Evolutionary conservation across 2,329 filamentous ascomycete species (phyloP).

Genomic region (Aspergillus luchuensis): DNA sequence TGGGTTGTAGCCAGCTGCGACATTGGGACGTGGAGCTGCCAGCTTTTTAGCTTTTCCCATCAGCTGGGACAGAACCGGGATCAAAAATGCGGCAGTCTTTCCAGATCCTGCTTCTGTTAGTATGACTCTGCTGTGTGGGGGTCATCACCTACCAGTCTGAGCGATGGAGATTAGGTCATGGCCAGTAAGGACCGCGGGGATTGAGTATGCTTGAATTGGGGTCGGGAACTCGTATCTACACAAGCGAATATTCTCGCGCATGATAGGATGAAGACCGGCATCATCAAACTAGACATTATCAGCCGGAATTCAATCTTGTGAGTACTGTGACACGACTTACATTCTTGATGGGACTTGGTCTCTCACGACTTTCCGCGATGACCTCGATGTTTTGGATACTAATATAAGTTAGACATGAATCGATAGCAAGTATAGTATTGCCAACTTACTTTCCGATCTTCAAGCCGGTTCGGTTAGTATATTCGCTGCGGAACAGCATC

Average conservation of each 20-base stretch:
- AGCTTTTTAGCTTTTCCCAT: slow-evolving; percentile 96
- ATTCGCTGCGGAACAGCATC: slow-evolving; percentile 67
- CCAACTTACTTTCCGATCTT: slow-evolving; percentile 63
- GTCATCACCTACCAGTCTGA: slow-evolving; percentile 75
- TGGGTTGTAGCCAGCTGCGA: slow-evolving; percentile 55
- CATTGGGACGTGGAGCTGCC: slow-evolving; percentile 71
- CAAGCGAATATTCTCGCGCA: slow-evolving; percentile 75
- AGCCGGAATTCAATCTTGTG: slow-evolving; percentile 4
- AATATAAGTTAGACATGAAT: slow-evolving; percentile 9
- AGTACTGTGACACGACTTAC: slow-evolving; percentile 43
- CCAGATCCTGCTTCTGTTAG: slow-evolving; percentile 71
- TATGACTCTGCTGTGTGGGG: neutral
- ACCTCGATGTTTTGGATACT: slow-evolving; percentile 55
- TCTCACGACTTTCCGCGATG: slow-evolving; percentile 50
- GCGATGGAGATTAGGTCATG: slow-evolving; percentile 86
- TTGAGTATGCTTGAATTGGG: slow-evolving; percentile 81
- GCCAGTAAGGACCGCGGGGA: slow-evolving; percentile 75
- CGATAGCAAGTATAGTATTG: neutral
- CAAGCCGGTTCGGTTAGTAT: slow-evolving; percentile 57
- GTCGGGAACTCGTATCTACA: slow-evolving; percentile 74
- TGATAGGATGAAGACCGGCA: slow-evolving; percentile 80
- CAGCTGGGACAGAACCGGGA: slow-evolving; percentile 83
- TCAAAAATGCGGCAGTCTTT: slow-evolving; percentile 90
- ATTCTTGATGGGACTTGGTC: slow-evolving; percentile 51
- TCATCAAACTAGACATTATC: slow-evolving; percentile 62